These are phyloP conservation scores for Cardamine occulta DNA, from an alignment of 345 rosid species.

Conservation along the genomic window DNA sequence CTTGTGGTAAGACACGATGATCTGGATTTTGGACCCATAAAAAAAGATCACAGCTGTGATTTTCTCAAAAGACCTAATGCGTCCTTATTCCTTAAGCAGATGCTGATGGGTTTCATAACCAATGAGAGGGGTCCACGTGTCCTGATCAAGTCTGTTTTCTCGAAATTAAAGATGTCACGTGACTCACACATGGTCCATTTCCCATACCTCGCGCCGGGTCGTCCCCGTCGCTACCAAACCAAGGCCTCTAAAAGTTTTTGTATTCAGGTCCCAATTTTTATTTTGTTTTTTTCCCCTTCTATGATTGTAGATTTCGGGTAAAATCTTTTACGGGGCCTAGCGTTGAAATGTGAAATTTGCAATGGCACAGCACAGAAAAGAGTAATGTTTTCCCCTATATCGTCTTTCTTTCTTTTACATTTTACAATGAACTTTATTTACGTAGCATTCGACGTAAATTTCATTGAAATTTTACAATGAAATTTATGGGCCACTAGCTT, in stretches of 20 bases:
- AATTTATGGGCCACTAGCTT: background rate
- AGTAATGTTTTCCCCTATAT: no score
- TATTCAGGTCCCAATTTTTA: conserved; percentile 20
- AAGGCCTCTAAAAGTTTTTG: conserved; percentile 30
- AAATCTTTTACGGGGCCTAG: conserved; percentile 12
- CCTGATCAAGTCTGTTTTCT: conserved; percentile 13
- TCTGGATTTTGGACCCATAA: conserved; percentile 31
- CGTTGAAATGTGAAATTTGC: conserved; percentile 8
- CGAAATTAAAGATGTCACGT: conserved; percentile 21
- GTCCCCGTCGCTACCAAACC: conserved; percentile 41
- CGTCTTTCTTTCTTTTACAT: background rate
- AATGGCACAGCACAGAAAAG: background rate
- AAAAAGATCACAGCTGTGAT: conserved; percentile 30
- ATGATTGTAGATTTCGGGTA: conserved; percentile 5
- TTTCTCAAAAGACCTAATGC: conserved; percentile 35
- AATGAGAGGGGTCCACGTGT: conserved; percentile 29
- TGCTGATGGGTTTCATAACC: conserved; percentile 12
- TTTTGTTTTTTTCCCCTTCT: background rate
- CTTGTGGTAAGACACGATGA: conserved; percentile 15
- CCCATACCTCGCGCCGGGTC: conserved; percentile 39
- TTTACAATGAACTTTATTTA: background rate
- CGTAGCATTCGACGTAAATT: background rate
- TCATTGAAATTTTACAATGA: no score
- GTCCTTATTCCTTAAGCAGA: conserved; percentile 36
- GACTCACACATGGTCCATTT: conserved; percentile 30